Evolutionary conservation across 768 basidiomycete species (phyloP).

Genomic region (Naematelia encephala): DNA sequence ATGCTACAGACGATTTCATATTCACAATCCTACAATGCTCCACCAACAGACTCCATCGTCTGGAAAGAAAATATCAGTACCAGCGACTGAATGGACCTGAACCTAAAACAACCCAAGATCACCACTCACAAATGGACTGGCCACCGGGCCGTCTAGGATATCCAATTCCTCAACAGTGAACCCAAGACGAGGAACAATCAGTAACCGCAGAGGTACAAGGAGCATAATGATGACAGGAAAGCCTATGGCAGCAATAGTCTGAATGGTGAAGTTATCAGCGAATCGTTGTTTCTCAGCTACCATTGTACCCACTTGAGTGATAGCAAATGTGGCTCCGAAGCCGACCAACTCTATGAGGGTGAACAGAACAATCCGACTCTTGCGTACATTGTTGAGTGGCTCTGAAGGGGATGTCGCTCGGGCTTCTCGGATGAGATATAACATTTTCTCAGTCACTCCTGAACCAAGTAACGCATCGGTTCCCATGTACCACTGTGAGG

Average conservation of each 20-base stretch:
- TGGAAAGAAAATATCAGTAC: background rate
- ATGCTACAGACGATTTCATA: background rate
- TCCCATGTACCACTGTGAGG: constrained; percentile 77
- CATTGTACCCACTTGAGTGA: constrained; percentile 70
- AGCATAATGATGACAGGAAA: constrained; percentile 86
- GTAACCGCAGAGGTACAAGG: constrained; percentile 70
- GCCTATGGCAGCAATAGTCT: constrained; percentile 70
- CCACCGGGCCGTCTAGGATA: constrained; percentile 84
- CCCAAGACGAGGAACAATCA: constrained; percentile 64
- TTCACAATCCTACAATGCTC: constrained; percentile 7
- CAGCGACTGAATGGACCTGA: background rate
- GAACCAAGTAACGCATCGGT: constrained; percentile 73
- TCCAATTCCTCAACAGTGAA: constrained; percentile 74
- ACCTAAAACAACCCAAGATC: constrained; percentile 5
- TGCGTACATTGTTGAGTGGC: constrained; percentile 72
- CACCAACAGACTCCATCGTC: constrained; percentile 31
- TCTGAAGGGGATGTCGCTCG: constrained; percentile 61
- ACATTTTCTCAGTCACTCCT: constrained; percentile 74
- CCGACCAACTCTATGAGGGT: constrained; percentile 70
- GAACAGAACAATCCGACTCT: constrained; percentile 69
- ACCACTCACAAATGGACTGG: constrained; percentile 53
- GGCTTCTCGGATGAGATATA: constrained; percentile 74
- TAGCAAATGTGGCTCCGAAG: constrained; percentile 78
- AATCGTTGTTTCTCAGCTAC: no score
- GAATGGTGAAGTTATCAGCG: constrained; percentile 4